Evolutionary conservation across 257 asterid species (phyloP), one percentile per base, ranked within the genome.

Genomic region (Paraleonurus japonicus): DNA sequence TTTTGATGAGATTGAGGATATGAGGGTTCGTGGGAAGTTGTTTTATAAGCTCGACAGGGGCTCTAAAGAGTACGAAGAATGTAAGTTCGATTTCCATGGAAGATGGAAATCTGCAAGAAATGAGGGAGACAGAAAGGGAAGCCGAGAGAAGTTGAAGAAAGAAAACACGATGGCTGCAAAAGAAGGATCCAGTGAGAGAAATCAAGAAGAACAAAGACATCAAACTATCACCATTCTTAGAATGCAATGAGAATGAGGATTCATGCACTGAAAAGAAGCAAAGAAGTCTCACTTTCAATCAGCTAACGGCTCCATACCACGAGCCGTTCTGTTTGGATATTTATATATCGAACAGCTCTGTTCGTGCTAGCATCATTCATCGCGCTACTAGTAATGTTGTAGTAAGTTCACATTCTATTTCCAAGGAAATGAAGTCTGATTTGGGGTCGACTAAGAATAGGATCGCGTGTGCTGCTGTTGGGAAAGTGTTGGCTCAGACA

Each of bases 311-410:
- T 6, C 84, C 97, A 33, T 93, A 87, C 81, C 98, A 93, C 16
- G 90, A 88, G 47, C 98, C 96, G 0, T 89, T 89, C 80, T 93
- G 97, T 71, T 79, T 90, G 83, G 98, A 90, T 65, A 80, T 90
- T 50, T 83, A 78, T 54, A 65, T 93, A 20, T 83, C 96, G 0
- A 90, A 80, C 61, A 93, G 90, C 6, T 93, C 97, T 0, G 90
- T 84, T 4, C 87, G 97, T 45, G 97, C 96, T 9, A 78, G 98
- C 88, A 77, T 93, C 23, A 82, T 88, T 35, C 95, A 93, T 51
- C 88, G 97, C 4, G 90, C 89, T 39, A 89, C 97, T 47, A 90
- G 98, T 85, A 89, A 90, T 35, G 97, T 93, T 15, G 96, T 93
- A 13, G 90, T 73, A 22, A 92, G 81, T 61, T 84, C 98, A 0